Evolutionary conservation across 2,329 filamentous ascomycete genomes (phyloP).

Genomic region (Plectosphaerella cucumerina): DNA sequence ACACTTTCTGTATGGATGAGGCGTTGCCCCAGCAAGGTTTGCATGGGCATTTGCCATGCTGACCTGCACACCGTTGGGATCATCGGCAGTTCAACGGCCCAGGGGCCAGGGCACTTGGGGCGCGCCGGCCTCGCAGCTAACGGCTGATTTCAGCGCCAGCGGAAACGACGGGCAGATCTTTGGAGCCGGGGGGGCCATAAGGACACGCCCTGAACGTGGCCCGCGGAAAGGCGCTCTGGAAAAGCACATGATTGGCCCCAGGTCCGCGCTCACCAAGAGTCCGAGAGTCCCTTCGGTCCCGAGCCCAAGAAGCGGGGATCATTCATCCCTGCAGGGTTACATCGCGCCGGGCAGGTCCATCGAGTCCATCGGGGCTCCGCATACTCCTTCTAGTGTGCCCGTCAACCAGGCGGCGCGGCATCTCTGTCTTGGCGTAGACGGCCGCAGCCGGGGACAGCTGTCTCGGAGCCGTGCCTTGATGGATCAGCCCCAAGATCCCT

Average conservation of each 20-base stretch:
- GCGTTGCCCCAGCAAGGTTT: no score
- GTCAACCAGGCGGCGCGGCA: no score
- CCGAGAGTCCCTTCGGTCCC: slow-evolving; percentile 2
- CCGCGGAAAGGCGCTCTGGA: neutral
- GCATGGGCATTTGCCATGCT: no score
- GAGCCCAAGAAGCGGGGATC: neutral
- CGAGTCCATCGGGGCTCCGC: neutral
- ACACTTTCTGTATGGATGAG: no score
- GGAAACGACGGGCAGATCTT: slow-evolving; percentile 1
- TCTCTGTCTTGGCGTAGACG: no score
- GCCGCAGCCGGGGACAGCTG: no score
- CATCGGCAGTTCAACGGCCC: neutral
- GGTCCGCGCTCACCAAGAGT: neutral
- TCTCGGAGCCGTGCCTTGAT: no score
- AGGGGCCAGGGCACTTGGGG: neutral
- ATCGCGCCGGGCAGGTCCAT: neutral
- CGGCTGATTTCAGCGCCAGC: neutral
- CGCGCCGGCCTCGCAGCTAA: neutral
- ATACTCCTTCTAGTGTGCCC: no score
- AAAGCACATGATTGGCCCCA: neutral
- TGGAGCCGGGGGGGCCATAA: neutral
- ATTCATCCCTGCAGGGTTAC: neutral
- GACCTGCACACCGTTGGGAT: neutral
- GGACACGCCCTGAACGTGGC: neutral
- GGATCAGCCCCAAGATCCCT: no score